Evolutionary conservation across 441 rosid genomes (phyloP).

Genomic region (Pelargonium myrrhifolium): DNA sequence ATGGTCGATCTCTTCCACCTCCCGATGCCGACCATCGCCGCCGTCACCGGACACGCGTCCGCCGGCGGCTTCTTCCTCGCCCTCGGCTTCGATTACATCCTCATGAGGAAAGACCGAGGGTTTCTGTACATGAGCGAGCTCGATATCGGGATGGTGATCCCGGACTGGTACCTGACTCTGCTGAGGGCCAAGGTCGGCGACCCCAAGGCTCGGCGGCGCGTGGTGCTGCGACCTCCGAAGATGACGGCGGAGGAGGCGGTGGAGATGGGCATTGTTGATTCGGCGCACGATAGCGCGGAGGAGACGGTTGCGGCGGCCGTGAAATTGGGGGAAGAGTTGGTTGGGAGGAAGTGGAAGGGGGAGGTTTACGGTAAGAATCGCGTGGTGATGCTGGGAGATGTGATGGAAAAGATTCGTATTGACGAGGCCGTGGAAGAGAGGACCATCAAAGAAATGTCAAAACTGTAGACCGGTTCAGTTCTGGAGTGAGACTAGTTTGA

Average conservation of each 20-base stretch:
- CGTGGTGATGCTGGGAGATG: neutral
- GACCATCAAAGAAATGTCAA: neutral
- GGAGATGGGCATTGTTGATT: neutral
- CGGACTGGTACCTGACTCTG: neutral
- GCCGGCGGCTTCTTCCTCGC: neutral
- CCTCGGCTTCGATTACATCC: neutral
- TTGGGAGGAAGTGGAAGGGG: neutral
- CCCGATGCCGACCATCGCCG: neutral
- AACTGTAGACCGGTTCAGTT: neutral
- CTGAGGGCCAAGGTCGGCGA: neutral
- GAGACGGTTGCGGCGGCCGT: neutral
- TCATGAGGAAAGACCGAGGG: neutral
- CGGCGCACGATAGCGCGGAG: neutral
- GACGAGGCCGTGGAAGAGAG: neutral
- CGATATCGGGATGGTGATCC: neutral
- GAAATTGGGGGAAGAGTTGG: neutral
- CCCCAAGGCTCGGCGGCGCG: neutral
- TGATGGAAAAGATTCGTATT: neutral
- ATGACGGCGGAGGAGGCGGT: neutral
- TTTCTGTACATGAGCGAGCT: neutral
- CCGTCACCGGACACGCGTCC: neutral
- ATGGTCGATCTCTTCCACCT: neutral
- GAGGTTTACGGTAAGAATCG: neutral
- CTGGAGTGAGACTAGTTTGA: too few species aligned
- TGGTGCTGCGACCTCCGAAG: neutral